Percentiles rank a stretch among this genome's conserved stretches.
Conservation (phyloP, 805 yeast genomes). For the Starmerella riodocensis region DNA sequence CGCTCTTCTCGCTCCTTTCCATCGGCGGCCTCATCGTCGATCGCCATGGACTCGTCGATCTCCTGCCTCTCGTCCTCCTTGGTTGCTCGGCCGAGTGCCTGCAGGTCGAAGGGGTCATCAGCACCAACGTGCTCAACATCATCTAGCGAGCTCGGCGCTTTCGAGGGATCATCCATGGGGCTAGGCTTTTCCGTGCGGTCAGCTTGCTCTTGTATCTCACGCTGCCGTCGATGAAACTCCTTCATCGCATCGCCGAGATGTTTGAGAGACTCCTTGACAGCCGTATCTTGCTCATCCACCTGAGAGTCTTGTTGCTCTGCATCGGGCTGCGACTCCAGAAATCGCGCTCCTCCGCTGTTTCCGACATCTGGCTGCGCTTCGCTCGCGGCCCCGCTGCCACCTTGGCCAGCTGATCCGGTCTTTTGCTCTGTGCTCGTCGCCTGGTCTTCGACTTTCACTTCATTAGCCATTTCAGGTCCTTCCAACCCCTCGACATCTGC, state of each 20-base stretch:
- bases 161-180: conserved; percentile 27
- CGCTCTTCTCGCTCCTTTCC: conserved; percentile 19
- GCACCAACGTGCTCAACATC: conserved; percentile 45
- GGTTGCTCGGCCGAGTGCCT: conserved; percentile 90
- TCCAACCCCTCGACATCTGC: conserved; percentile 41
- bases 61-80: conserved; percentile 63
- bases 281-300: conserved; percentile 1
- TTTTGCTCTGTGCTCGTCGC: conserved; percentile 23
- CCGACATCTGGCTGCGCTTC: conserved; percentile 31
- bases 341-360: conserved; percentile 43
- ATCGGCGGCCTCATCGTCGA: conserved; percentile 28
- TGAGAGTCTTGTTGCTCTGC: conserved; percentile 42
- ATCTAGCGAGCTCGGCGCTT: conserved; percentile 26
- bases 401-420: conserved; percentile 40
- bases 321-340: conserved; percentile 40
- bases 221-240: conserved; percentile 80
- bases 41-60: conserved; percentile 40
- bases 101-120: conserved; percentile 65
- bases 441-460: conserved; percentile 28
- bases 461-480: conserved; percentile 59
- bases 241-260: conserved; percentile 85
- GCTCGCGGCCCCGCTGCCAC: conserved; percentile 39
- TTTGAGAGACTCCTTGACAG: conserved; percentile 49
- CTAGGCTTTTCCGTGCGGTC: conserved; percentile 29
- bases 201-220: conserved; percentile 49